phyloP scores from a whole-genome alignment of 305 asterid species.

The Solanum hybrid region DNA sequence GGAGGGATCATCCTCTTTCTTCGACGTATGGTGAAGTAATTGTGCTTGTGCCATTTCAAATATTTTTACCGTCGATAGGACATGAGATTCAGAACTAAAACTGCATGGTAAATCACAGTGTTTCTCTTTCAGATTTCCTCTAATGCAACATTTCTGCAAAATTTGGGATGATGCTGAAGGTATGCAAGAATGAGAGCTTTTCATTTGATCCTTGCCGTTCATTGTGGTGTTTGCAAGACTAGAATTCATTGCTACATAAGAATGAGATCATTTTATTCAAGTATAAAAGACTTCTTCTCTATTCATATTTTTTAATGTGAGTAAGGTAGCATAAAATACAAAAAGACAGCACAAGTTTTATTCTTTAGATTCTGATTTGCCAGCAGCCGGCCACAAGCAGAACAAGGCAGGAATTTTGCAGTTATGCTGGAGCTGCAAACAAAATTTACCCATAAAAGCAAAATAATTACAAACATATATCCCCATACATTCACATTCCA shows the following conservation, averaged over 20 bases:
- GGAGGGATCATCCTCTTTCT: background rate
- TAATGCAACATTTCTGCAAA: constrained; percentile 12
- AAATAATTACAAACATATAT: background rate
- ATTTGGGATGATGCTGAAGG: constrained; percentile 9
- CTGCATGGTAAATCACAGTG: background rate
- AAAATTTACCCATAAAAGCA: background rate
- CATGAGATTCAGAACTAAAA: background rate
- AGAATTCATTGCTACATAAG: background rate
- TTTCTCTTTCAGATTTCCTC: background rate
- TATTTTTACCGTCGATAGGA: background rate
- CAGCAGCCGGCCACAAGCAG: background rate
- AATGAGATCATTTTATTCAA: background rate
- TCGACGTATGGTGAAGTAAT: background rate
- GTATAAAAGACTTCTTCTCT: background rate
- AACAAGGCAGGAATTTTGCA: background rate
- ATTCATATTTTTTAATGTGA: background rate
- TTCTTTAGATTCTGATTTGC: background rate
- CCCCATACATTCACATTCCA: background rate
- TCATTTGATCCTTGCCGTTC: background rate
- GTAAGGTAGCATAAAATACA: background rate
- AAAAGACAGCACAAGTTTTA: background rate
- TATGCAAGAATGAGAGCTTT: background rate
- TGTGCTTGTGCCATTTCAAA: constrained; percentile 12
- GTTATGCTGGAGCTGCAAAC: background rate
- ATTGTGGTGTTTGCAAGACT: background rate